phyloP scores from a whole-genome alignment of 805 yeast species.

The Saturnispora kantuleensis region DNA sequence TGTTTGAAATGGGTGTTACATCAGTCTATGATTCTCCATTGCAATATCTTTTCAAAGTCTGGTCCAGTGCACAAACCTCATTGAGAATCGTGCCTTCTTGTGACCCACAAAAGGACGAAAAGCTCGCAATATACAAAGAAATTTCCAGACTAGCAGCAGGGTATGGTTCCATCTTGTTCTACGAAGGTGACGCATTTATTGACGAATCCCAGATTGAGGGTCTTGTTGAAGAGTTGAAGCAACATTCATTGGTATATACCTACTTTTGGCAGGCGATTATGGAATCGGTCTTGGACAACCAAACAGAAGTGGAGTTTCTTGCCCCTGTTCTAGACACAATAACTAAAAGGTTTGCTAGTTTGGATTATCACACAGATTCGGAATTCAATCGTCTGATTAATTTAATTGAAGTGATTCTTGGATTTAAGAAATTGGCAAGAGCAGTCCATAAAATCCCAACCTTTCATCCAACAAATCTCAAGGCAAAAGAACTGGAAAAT shows the following conservation, averaged over 20 bases:
- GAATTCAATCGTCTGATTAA: constrained; percentile 45
- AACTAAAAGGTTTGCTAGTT: constrained; percentile 27
- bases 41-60: constrained; percentile 37
- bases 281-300: constrained; percentile 55
- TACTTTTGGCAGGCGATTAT: constrained; percentile 46
- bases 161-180: constrained; percentile 60
- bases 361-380: constrained; percentile 39
- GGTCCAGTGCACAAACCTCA: constrained; percentile 31
- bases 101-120: constrained; percentile 29
- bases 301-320: constrained; percentile 49
- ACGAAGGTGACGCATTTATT: constrained; percentile 53
- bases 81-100: constrained; percentile 36
- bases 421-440: constrained; percentile 52
- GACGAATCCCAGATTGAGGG: constrained; percentile 29
- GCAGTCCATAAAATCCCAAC: constrained; percentile 47
- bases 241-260: constrained; percentile 25
- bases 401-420: constrained; percentile 46
- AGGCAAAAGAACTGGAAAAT: constrained; percentile 47
- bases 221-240: constrained; percentile 20
- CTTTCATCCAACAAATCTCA: constrained; percentile 38
- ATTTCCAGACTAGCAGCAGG: constrained; percentile 42
- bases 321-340: constrained; percentile 40
- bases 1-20: constrained; percentile 43
- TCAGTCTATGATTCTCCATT: constrained; percentile 29
- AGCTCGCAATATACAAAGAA: constrained; percentile 36